Evolutionary conservation across 1,284 basidiomycete genomes (phyloP).

Genomic region (Pascua guehoae): DNA sequence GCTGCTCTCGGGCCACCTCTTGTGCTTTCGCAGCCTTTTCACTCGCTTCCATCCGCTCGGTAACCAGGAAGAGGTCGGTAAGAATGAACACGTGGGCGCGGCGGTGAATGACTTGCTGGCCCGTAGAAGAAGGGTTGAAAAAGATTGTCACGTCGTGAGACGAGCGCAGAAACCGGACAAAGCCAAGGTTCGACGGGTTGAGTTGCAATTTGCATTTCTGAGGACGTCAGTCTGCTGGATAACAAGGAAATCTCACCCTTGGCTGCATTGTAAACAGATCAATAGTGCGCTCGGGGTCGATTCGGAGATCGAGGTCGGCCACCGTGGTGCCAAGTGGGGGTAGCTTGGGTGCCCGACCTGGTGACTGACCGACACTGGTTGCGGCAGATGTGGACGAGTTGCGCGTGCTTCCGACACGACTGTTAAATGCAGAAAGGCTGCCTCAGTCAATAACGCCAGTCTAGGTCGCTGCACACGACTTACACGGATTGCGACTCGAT

Average conservation of each 20-base stretch:
- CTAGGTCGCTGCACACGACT: constrained; percentile 11
- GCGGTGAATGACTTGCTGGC: constrained; percentile 65
- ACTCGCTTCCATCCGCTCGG: constrained; percentile 70
- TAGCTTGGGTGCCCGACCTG: constrained; percentile 27
- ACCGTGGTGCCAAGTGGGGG: constrained; percentile 51
- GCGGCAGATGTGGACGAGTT: constrained; percentile 38
- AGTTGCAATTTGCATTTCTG: constrained; percentile 91
- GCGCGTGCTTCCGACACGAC: constrained; percentile 36
- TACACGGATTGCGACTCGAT: constrained; percentile 39
- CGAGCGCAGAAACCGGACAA: constrained; percentile 71
- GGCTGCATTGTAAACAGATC: constrained; percentile 96
- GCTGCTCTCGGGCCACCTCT: constrained; percentile 41
- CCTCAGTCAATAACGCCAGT: constrained; percentile 11
- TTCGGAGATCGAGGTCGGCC: constrained; percentile 72
- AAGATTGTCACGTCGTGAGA: constrained; percentile 71
- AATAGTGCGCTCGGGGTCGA: constrained; percentile 73
- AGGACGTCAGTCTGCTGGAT: not conserved
- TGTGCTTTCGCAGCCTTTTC: constrained; percentile 54
- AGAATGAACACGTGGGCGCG: constrained; percentile 84
- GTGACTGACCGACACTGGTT: constrained; percentile 37
- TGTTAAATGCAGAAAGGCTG: constrained; percentile 43
- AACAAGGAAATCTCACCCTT: constrained; percentile 58
- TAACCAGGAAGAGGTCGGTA: constrained; percentile 86
- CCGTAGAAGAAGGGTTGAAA: constrained; percentile 73
- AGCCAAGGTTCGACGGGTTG: constrained; percentile 72